Conservation (phyloP, 2,329 filamentous ascomycete genomes). For the Graphiopsis chlorocephala region DNA sequence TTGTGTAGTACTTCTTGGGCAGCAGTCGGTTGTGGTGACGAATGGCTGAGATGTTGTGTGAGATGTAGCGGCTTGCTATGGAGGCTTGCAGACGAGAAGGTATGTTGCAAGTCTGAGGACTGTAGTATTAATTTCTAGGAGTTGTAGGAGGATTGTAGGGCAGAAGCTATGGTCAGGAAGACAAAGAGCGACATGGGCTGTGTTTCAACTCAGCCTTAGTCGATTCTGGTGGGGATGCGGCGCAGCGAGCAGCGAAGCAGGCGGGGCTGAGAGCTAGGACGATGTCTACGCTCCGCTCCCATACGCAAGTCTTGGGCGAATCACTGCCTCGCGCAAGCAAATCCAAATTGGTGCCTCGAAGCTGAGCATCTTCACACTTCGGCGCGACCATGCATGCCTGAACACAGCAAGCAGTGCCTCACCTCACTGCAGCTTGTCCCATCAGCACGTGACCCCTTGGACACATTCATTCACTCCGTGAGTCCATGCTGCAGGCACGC, state of each 20-base stretch:
- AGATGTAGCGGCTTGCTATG: neutral
- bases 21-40: neutral
- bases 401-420: neutral
- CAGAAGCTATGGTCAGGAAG: neutral
- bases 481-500: neutral
- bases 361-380: neutral
- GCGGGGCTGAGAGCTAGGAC: neutral
- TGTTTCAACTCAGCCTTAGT: constrained; percentile 4
- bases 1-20: neutral
- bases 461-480: neutral
- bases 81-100: neutral
- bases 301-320: neutral
- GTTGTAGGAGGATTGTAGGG: neutral
- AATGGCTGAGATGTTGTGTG: neutral
- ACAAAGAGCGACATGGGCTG: neutral
- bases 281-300: neutral
- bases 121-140: neutral
- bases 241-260: neutral
- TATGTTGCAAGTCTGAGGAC: neutral
- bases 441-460: neutral
- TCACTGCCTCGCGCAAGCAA: neutral
- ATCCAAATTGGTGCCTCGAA: neutral
- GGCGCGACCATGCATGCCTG: neutral
- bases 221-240: neutral
- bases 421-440: neutral